Conservation (phyloP, 768 basidiomycete species). For the Mycena capillaripes region DNA sequence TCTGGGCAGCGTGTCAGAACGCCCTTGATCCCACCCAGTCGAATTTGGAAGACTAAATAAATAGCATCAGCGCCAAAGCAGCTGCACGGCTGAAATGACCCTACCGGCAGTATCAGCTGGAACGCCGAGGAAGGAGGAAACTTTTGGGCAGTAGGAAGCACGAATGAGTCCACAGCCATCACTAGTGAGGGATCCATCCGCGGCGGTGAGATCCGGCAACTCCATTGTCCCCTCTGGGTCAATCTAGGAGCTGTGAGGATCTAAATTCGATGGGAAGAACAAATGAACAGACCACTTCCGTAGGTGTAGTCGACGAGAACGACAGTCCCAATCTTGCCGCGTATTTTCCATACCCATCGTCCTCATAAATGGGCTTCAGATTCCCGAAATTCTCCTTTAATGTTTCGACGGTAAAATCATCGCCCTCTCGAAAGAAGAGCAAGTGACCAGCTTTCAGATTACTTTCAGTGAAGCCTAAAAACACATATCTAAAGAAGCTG, state of each 20-base stretch:
- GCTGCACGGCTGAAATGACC: background rate
- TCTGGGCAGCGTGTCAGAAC: conserved; percentile 32
- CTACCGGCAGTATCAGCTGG: conserved; percentile 31
- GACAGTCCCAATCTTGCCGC: conserved; percentile 40
- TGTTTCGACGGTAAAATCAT: conserved; percentile 25
- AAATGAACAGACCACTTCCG: conserved; percentile 24
- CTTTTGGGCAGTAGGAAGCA: conserved; percentile 25
- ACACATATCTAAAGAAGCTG: conserved; percentile 30
- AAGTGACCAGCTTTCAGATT: conserved; percentile 33
- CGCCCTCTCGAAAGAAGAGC: conserved; percentile 37
- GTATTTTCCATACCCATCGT: conserved; percentile 40
- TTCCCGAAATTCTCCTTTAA: conserved; percentile 36
- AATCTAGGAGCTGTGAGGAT: conserved; percentile 18
- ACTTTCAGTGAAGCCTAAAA: conserved; percentile 37
- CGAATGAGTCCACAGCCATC: conserved; percentile 42
- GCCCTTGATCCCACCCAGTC: conserved; percentile 38
- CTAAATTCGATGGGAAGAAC: background rate
- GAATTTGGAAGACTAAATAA: conserved; percentile 33
- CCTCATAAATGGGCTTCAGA: conserved; percentile 33
- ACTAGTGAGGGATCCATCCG: conserved; percentile 37
- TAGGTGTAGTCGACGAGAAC: conserved; percentile 38
- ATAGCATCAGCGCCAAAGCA: background rate
- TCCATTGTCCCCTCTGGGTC: background rate
- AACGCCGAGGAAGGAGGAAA: conserved; percentile 3
- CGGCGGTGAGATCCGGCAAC: conserved; percentile 31